phyloP scores from a whole-genome alignment of 176 grass and related monocot species.

The Leersia perrieri region DNA sequence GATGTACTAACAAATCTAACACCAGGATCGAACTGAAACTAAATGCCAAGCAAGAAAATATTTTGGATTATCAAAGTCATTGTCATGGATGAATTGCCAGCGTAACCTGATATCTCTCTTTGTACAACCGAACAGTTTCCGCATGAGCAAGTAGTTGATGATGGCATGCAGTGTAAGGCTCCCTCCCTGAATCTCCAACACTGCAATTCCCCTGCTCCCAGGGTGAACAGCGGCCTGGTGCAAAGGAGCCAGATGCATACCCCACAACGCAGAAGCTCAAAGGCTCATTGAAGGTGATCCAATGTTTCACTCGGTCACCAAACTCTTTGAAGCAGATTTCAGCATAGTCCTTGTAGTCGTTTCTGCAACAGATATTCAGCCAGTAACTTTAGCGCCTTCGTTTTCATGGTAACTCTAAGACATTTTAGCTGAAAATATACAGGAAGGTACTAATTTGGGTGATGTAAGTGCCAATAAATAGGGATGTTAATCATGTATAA shows the following conservation, averaged over 20 bases:
- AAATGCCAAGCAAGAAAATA: too few species aligned
- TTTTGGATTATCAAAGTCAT: too few species aligned
- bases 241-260: not conserved
- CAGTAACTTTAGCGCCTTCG: too few species aligned
- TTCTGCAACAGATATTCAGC: slow-evolving; percentile 19
- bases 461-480: not conserved
- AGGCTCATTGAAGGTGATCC: not conserved
- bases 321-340: slow-evolving; percentile 62
- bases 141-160: slow-evolving; percentile 64
- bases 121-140: slow-evolving; percentile 36
- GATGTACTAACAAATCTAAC: not conserved
- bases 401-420: too few species aligned
- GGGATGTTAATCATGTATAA: too few species aligned
- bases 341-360: slow-evolving; percentile 50
- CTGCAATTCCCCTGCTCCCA: not conserved
- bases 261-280: not conserved
- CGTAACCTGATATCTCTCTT: slow-evolving; percentile 66
- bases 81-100: not conserved
- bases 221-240: not conserved
- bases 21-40: not conserved
- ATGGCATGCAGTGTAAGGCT: slow-evolving; percentile 60
- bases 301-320: not conserved
- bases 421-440: too few species aligned
- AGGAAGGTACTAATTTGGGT: not conserved
- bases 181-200: slow-evolving; percentile 25